Base-by-base conservation (phyloP, 495 filamentous ascomycete genomes). In the Neurospora sp. region DNA sequence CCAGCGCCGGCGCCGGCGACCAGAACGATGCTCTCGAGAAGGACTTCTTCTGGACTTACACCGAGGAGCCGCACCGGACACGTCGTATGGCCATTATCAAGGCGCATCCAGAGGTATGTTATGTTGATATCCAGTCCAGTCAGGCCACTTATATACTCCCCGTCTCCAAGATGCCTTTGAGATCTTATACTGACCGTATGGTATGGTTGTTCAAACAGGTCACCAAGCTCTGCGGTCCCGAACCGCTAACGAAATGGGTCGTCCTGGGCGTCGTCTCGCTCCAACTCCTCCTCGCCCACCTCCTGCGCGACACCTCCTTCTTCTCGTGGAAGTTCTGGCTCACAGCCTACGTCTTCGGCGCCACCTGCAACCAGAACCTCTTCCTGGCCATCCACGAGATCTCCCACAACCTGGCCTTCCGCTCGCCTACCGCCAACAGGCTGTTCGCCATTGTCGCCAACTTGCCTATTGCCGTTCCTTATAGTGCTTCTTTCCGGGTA, bases 321-420 rank as follows among this genome's bases (percentile, higher is more conserved):
- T 86, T 95, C 73, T 95, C 93, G 75, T 92, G 88, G 86, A 85
- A 83, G 27, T 97, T 94, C 87, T 89, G 97, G 83, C 85, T 91
- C 53, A 91, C 92, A 0, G 93, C 93, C 72, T 99, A 99, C 84
- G 83, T 97, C 73, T 88, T 99, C 74, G 96, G 96, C 72, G 96
- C 96, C 8, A 99, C 96, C 0, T 89, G 94, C 45, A 99, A 98
- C 87, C 96, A 98, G 86, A 99, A 99, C 82, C 88, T 98, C 39
- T 99, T 99, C 86, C 89, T 99, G 10, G 94, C 96, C 68, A 99
- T 99, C 78, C 96, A 99, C 82, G 96, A 99, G 83, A 98, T 99
- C 80, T 96, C 93, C 27, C 96, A 99, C 83, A 99, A 98, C 75
- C 87, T 99, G 45, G 96, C 96, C 17, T 98, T 98, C 88, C 87